Evolutionary conservation across 2,329 filamentous ascomycete species (phyloP).

Genomic region (Cladosporium sphaerospermum): DNA sequence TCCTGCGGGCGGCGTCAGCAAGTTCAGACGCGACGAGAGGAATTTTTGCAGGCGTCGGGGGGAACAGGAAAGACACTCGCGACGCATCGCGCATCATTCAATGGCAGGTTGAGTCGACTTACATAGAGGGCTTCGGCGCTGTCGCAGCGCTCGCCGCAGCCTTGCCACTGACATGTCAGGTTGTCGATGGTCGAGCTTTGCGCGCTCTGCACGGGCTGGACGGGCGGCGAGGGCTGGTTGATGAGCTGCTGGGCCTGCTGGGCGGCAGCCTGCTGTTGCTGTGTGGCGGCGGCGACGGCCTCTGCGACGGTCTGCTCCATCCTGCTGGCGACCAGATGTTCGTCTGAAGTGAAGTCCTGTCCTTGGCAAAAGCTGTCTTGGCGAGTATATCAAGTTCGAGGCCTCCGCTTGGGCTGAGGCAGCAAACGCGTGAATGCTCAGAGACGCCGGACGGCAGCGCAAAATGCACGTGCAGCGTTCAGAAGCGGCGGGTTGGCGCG

Average conservation of each 20-base stretch:
- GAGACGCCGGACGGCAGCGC: constrained; percentile 1
- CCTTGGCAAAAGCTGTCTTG: constrained; percentile 5
- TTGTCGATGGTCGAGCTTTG: constrained; percentile 36
- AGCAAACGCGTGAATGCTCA: neutral
- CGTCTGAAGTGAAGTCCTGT: neutral
- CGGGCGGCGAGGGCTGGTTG: constrained; percentile 22
- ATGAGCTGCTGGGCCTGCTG: constrained; percentile 21
- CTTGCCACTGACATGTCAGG: constrained; percentile 56
- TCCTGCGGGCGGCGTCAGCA: constrained; percentile 53
- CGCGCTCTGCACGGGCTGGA: constrained; percentile 24
- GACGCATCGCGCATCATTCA: neutral
- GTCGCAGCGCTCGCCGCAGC: constrained; percentile 54
- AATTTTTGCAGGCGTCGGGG: neutral
- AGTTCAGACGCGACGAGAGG: neutral
- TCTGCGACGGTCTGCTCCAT: constrained; percentile 3
- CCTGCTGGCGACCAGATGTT: neutral
- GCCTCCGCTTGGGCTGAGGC: neutral
- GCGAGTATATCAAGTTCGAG: neutral
- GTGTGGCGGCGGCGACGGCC: neutral
- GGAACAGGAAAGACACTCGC: neutral
- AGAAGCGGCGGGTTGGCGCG: neutral
- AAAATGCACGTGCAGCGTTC: neutral
- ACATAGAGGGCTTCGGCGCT: constrained; percentile 58
- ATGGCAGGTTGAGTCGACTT: constrained; percentile 28
- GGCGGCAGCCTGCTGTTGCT: constrained; percentile 21